Evolutionary conservation across 441 rosid genomes (phyloP).

Genomic region (Populus hybrid): DNA sequence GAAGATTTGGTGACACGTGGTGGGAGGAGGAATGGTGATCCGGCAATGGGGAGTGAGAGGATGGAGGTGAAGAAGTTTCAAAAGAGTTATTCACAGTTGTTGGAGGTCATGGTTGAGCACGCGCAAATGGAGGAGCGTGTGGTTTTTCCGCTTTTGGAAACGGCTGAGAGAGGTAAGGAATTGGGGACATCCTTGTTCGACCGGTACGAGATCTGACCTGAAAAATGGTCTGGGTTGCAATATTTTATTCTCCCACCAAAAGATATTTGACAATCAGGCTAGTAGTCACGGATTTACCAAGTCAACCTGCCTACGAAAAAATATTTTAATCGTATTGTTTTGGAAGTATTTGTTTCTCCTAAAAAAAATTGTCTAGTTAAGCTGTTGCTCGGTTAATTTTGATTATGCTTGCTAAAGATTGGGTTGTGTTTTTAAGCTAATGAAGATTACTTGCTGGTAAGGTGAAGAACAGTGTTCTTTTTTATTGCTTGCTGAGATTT

Average conservation of each 20-base stretch:
- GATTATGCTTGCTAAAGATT: neutral
- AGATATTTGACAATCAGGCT: neutral
- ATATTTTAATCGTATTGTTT: neutral
- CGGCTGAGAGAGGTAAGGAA: slow-evolving; percentile 51
- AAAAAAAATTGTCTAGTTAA: too few species aligned
- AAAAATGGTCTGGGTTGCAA: neutral
- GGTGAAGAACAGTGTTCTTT: neutral
- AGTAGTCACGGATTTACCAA: neutral
- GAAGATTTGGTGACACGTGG: slow-evolving; percentile 59
- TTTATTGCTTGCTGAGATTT: neutral
- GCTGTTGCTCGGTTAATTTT: too few species aligned
- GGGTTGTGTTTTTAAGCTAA: neutral
- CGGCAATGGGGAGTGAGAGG: slow-evolving; percentile 52
- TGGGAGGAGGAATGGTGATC: slow-evolving; percentile 47
- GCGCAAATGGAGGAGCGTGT: slow-evolving; percentile 82
- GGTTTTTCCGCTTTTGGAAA: slow-evolving; percentile 56
- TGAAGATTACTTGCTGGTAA: neutral
- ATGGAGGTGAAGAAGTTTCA: slow-evolving; percentile 68
- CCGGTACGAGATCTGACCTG: neutral
- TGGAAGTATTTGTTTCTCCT: neutral
- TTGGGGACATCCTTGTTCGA: neutral
- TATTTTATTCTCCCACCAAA: neutral
- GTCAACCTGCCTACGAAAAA: neutral
- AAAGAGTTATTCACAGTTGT: slow-evolving; percentile 44
- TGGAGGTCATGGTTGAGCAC: slow-evolving; percentile 73